Evolutionary conservation across 305 asterid genomes (phyloP).

Genomic region (Fraxinus ornus): DNA sequence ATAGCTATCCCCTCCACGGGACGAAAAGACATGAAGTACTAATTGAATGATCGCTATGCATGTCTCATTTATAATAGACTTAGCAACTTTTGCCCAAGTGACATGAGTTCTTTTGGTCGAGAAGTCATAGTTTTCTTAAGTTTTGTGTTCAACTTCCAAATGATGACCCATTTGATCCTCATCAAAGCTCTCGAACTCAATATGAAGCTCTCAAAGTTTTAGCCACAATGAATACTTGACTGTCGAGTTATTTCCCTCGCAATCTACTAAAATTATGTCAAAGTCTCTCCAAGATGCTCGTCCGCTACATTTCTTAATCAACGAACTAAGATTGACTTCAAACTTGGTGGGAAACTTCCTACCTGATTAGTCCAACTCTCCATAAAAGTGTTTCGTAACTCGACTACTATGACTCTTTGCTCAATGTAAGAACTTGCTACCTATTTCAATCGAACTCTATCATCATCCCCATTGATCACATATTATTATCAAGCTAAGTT

Average conservation of each 20-base stretch:
- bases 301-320: neutral
- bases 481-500: neutral
- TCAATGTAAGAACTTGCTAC: neutral
- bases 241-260: neutral
- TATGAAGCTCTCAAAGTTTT: neutral
- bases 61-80: neutral
- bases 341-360: neutral
- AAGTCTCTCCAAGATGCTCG: neutral
- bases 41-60: neutral
- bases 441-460: neutral
- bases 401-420: neutral
- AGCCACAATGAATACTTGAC: neutral
- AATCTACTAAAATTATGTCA: neutral
- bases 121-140: neutral
- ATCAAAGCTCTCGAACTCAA: neutral
- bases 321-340: neutral
- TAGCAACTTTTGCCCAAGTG: neutral
- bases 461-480: neutral
- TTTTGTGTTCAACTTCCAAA: neutral
- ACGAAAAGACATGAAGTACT: neutral
- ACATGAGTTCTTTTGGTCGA: neutral
- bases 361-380: neutral
- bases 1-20: neutral
- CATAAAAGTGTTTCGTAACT: neutral
- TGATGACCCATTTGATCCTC: neutral